phyloP scores from a whole-genome alignment of 306 rosid genomes.

The Lathyrus aphaca region DNA sequence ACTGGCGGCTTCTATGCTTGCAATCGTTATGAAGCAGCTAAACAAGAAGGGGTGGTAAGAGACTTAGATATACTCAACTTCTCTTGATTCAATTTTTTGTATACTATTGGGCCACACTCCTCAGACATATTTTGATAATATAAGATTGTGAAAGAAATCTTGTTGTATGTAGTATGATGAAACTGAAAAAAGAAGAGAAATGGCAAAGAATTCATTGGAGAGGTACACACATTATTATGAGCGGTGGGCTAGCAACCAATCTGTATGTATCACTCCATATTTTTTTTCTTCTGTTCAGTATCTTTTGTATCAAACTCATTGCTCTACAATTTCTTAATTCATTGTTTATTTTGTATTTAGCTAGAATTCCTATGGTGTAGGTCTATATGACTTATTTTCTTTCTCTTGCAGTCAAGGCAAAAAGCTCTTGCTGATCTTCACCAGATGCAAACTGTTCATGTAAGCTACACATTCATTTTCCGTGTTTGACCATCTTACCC shows the following conservation, averaged over 20 bases:
- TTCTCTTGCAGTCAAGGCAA: slow-evolving; percentile 80
- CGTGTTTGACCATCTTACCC: neutral
- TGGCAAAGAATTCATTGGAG: slow-evolving; percentile 98
- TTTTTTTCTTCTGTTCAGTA: slow-evolving; percentile 32
- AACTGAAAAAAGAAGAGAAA: slow-evolving; percentile 91
- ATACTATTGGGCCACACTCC: slow-evolving; percentile 4
- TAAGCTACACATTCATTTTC: slow-evolving; percentile 44
- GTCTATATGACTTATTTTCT: slow-evolving; percentile 20
- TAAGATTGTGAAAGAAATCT: slow-evolving; percentile 32
- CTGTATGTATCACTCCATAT: slow-evolving; percentile 52
- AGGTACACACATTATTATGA: slow-evolving; percentile 97
- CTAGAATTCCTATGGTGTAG: slow-evolving; percentile 19
- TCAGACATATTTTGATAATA: slow-evolving; percentile 22
- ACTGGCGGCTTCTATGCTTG: slow-evolving; percentile 77
- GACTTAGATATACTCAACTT: slow-evolving; percentile 19
- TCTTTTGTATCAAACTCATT: slow-evolving; percentile 13
- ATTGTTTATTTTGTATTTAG: slow-evolving; percentile 1
- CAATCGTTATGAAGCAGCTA: slow-evolving; percentile 64
- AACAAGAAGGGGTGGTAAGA: slow-evolving; percentile 70
- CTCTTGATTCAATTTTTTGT: slow-evolving; percentile 28
- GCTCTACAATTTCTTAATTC: slow-evolving; percentile 5
- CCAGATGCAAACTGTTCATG: slow-evolving; percentile 91
- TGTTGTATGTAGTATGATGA: slow-evolving; percentile 59
- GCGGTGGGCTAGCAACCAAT: slow-evolving; percentile 99
- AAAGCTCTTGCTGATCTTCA: slow-evolving; percentile 90